Conservation (phyloP, 202 grass and related monocot species). For the Sporobolus alterniflorus region DNA sequence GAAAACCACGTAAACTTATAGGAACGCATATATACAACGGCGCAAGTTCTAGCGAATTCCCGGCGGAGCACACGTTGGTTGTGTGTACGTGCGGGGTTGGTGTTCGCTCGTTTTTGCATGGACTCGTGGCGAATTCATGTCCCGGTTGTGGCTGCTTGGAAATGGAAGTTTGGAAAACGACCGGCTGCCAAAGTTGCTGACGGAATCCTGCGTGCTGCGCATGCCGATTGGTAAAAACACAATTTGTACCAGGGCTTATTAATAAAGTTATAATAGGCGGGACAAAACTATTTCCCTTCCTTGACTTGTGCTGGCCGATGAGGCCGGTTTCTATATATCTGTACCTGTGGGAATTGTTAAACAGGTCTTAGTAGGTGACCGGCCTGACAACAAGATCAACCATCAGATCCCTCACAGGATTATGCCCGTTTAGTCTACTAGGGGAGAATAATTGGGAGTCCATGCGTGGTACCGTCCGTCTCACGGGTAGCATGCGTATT, state of each 20-base stretch:
- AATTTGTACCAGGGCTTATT: neutral
- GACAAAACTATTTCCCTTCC: neutral
- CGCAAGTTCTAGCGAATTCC: neutral
- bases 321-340: neutral
- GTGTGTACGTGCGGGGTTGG: constrained; percentile 26
- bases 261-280: too few species aligned
- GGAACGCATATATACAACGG: neutral
- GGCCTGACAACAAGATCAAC: constrained; percentile 11
- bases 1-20: neutral
- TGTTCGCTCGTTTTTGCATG: neutral
- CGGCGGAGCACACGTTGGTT: constrained; percentile 8
- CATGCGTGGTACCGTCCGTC: neutral
- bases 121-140: neutral
- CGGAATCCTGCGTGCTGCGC: neutral
- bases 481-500: neutral
- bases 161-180: neutral
- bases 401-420: constrained; percentile 8
- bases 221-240: neutral
- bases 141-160: neutral
- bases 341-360: neutral
- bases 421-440: neutral
- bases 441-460: neutral
- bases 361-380: constrained; percentile 19
- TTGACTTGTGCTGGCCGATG: neutral
- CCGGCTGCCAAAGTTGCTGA: too few species aligned